A percentile compares a stretch with the other conserved stretches of the same genome.
Conservation (phyloP, 1,284 basidiomycete species). For the Puccinia brachypodii region DNA sequence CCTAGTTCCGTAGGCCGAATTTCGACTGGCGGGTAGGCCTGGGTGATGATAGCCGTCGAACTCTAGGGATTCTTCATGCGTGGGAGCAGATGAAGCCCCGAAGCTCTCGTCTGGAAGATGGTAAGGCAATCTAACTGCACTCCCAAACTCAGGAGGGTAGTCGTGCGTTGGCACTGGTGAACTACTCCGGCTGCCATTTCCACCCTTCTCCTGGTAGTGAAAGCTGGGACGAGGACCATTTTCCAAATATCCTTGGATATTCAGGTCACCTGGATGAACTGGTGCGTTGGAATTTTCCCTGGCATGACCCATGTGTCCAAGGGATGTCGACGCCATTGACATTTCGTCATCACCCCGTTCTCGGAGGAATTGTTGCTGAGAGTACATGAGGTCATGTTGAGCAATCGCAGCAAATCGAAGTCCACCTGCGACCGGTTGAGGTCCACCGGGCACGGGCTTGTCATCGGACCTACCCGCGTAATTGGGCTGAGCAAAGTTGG, state of each 20-base stretch:
- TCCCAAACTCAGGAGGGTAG: conserved; percentile 30
- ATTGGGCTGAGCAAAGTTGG: background rate
- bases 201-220: background rate
- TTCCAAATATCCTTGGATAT: conserved; percentile 32
- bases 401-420: conserved; percentile 56
- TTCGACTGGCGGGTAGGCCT: background rate
- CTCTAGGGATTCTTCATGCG: background rate
- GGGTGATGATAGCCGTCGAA: background rate
- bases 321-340: conserved; percentile 49
- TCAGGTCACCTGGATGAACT: background rate
- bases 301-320: conserved; percentile 6
- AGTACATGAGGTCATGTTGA: conserved; percentile 57
- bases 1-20: background rate
- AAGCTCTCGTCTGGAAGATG: background rate
- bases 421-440: conserved; percentile 64
- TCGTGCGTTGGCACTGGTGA: conserved; percentile 21
- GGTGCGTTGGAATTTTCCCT: background rate
- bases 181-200: background rate
- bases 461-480: conserved; percentile 71
- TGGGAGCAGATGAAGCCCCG: background rate
- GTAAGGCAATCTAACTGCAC: background rate
- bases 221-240: conserved; percentile 12
- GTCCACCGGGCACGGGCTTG: conserved; percentile 70
- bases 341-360: conserved; percentile 54
- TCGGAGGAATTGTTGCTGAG: conserved; percentile 53